Conservation (phyloP, 768 basidiomycete species). For the Coprinellus aureogranulatus region DNA sequence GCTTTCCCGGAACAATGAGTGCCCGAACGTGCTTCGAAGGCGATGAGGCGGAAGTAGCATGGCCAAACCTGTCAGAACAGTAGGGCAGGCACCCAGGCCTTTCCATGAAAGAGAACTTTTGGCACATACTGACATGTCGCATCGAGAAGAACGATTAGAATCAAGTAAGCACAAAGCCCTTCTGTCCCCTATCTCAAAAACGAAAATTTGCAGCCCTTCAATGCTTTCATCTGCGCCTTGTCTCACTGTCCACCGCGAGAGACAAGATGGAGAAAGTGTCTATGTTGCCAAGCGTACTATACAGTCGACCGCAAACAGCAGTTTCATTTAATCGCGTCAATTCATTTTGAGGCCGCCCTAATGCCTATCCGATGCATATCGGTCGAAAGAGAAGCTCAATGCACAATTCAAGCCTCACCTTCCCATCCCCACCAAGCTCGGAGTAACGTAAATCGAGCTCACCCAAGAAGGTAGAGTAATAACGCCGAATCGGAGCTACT, state of each 20-base stretch:
- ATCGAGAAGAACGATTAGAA: no score
- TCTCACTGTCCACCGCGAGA: not conserved
- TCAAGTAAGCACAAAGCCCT: no score
- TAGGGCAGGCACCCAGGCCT: no score
- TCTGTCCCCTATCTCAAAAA: no score
- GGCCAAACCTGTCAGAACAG: no score
- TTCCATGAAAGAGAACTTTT: not conserved
- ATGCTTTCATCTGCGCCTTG: not conserved
- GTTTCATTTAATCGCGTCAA: not conserved
- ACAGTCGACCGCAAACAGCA: not conserved
- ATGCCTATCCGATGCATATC: constrained; percentile 2
- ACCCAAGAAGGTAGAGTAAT: constrained; percentile 4
- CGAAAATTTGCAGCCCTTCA: no score
- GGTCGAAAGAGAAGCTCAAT: constrained; percentile 1
- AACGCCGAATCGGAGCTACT: constrained; percentile 2
- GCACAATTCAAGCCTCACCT: not conserved
- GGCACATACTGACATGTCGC: not conserved
- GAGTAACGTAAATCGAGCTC: constrained; percentile 1
- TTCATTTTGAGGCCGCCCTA: not conserved
- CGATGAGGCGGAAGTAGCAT: no score
- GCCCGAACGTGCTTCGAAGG: not conserved
- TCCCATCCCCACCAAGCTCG: constrained; percentile 4
- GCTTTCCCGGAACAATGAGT: not conserved
- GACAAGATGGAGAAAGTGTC: not conserved
- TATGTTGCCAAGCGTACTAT: not conserved